Conservation (phyloP, 75 land plant genomes). For the Gnetum montanum region DNA sequence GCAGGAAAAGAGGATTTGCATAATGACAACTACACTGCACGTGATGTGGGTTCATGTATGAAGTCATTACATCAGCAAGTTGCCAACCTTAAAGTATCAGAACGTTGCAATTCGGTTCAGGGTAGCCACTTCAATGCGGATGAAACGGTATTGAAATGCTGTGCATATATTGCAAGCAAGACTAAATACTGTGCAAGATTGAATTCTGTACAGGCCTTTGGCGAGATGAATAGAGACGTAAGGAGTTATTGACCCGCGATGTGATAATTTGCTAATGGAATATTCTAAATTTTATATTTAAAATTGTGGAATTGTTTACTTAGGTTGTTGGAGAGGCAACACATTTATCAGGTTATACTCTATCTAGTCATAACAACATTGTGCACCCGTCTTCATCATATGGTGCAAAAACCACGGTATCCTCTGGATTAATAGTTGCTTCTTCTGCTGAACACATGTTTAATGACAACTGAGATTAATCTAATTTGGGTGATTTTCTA, state of each 20-base stretch:
- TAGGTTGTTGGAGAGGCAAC: conserved; percentile 90
- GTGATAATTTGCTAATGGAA: no score
- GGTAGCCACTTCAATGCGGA: conserved; percentile 7
- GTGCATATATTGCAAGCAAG: conserved; percentile 74
- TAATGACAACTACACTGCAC: conserved; percentile 20
- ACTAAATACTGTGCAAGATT: conserved; percentile 78
- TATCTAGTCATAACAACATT: conserved; percentile 78
- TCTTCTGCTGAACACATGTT: neutral
- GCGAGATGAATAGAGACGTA: conserved; percentile 91
- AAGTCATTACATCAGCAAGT: conserved; percentile 29
- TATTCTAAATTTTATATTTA: no score
- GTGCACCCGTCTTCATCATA: conserved; percentile 70
- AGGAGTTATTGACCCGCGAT: conserved; percentile 21
- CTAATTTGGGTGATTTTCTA: conserved; percentile 3
- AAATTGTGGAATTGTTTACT: no score
- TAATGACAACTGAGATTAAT: neutral
- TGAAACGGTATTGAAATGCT: conserved; percentile 54
- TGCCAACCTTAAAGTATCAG: conserved; percentile 22
- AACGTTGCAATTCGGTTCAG: conserved; percentile 15
- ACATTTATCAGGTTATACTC: conserved; percentile 80
- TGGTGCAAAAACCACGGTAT: conserved; percentile 88
- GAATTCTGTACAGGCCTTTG: conserved; percentile 85
- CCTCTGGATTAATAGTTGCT: neutral
- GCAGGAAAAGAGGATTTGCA: conserved; percentile 29
- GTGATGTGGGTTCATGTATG: conserved; percentile 18